Conservation (phyloP, 306 rosid genomes). For the Quercus parvula region DNA sequence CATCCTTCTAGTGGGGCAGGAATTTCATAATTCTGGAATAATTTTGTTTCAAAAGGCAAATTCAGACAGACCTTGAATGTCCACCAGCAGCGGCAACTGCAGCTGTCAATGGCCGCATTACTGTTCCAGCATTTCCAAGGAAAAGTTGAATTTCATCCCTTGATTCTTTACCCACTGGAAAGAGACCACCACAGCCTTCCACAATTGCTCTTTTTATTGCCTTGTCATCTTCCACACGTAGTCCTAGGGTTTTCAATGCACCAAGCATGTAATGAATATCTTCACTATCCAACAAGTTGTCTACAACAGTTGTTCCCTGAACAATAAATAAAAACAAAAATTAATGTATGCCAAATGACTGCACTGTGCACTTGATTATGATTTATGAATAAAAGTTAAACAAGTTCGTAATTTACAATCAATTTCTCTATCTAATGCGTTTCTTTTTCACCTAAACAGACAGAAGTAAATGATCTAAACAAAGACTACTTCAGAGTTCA, state of each 20-base stretch:
- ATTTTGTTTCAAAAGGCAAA: too few relatives aligned
- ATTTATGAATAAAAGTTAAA: not conserved
- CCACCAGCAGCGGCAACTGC: constrained; percentile 96
- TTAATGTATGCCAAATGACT: constrained; percentile 3
- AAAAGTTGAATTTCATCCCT: constrained; percentile 74
- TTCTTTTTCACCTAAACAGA: not conserved
- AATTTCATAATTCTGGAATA: not conserved
- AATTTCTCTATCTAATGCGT: not conserved
- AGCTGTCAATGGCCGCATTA: constrained; percentile 97
- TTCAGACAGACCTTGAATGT: constrained; percentile 53
- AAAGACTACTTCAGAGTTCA: not conserved
- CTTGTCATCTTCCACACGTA: constrained; percentile 74
- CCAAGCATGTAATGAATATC: constrained; percentile 94
- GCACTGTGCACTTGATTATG: not conserved
- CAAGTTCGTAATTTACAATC: not conserved
- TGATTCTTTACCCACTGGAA: constrained; percentile 61
- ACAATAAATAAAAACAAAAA: constrained; percentile 9
- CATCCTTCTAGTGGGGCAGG: not conserved
- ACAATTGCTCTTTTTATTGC: constrained; percentile 70
- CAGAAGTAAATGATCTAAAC: not conserved
- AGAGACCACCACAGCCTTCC: constrained; percentile 87
- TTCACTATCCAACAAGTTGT: constrained; percentile 86
- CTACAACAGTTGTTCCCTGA: constrained; percentile 96
- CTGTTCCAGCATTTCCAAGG: constrained; percentile 99
- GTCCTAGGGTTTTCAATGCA: constrained; percentile 83